A percentile compares a stretch with the other conserved stretches of the same genome.
Evolutionary conservation across 352 stramenopile species (phyloP).

Genomic region (Globisporangium splendens): DNA sequence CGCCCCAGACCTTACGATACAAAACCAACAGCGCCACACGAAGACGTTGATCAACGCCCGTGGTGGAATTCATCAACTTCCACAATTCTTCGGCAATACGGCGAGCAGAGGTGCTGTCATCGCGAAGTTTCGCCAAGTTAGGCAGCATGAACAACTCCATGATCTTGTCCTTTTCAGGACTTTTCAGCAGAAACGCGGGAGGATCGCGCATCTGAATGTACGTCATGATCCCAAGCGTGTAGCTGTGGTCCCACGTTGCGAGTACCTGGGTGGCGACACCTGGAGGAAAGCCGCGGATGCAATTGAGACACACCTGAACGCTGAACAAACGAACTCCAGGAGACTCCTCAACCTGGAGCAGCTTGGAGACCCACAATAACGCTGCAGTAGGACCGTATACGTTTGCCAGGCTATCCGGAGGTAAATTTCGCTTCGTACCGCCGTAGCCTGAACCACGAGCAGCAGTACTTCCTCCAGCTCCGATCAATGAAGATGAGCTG

Average conservation of each 20-base stretch:
- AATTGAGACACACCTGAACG: conserved; percentile 80
- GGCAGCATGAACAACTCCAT: conserved; percentile 57
- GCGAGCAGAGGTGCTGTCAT: conserved; percentile 72
- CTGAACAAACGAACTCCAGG: conserved; percentile 70
- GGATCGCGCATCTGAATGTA: conserved; percentile 80
- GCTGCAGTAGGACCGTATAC: conserved; percentile 66
- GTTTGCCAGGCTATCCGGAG: conserved; percentile 35
- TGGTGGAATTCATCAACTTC: conserved; percentile 67
- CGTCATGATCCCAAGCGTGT: conserved; percentile 70
- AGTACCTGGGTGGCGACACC: conserved; percentile 69
- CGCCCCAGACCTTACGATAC: conserved; percentile 79
- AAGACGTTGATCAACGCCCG: conserved; percentile 63
- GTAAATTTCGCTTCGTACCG: conserved; percentile 5
- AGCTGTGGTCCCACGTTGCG: conserved; percentile 79
- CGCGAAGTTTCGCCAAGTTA: conserved; percentile 57
- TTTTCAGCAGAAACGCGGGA: conserved; percentile 67
- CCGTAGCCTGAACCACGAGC: conserved; percentile 5
- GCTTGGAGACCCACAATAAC: conserved; percentile 60
- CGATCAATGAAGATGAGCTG: conserved; percentile 12
- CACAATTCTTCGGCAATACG: conserved; percentile 65
- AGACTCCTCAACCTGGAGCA: conserved; percentile 65
- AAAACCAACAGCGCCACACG: conserved; percentile 74
- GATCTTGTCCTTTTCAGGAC: conserved; percentile 72
- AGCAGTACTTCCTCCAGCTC: background rate
- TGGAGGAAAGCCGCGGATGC: conserved; percentile 72